A percentile compares a stretch with the other conserved stretches of the same genome.
Conservation (phyloP, 768 basidiomycete species). For the Boletus coccyginus region DNA sequence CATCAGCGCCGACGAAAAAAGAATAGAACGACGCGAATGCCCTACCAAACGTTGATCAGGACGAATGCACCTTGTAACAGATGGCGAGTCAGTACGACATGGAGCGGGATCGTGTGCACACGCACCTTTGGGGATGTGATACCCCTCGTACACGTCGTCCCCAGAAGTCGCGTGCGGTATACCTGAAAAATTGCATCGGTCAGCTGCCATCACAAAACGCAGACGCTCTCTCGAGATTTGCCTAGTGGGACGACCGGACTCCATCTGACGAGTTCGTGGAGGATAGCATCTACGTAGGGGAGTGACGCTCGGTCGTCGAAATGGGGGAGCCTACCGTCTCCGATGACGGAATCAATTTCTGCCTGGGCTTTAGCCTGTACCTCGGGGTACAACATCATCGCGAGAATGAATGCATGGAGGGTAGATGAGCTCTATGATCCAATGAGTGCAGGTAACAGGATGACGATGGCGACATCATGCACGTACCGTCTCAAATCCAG, state of each 20-base stretch:
- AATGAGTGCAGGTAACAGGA: neutral
- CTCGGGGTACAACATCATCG: conserved; percentile 28
- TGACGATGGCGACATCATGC: neutral
- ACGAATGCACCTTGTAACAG: conserved; percentile 25
- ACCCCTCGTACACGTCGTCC: conserved; percentile 30
- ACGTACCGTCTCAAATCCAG: conserved; percentile 26
- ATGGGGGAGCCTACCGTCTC: conserved; percentile 18
- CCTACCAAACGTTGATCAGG: conserved; percentile 36
- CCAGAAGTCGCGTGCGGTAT: conserved; percentile 24
- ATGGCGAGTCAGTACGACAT: neutral
- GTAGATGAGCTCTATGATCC: conserved; percentile 23
- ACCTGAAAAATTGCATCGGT: conserved; percentile 5
- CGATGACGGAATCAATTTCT: conserved; percentile 29
- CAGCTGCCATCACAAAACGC: neutral
- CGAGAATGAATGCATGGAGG: conserved; percentile 24
- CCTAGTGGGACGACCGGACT: conserved; percentile 25
- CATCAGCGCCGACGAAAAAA: neutral
- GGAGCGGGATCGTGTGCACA: neutral
- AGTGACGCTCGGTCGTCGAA: conserved; percentile 28
- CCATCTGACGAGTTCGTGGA: conserved; percentile 35
- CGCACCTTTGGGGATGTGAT: conserved; percentile 42
- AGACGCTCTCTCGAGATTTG: neutral
- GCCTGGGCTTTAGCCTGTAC: conserved; percentile 25
- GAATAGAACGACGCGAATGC: neutral
- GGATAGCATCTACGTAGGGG: conserved; percentile 43